phyloP scores from a whole-genome alignment of 2,329 filamentous ascomycete genomes.

The Epicoccum nigrum region DNA sequence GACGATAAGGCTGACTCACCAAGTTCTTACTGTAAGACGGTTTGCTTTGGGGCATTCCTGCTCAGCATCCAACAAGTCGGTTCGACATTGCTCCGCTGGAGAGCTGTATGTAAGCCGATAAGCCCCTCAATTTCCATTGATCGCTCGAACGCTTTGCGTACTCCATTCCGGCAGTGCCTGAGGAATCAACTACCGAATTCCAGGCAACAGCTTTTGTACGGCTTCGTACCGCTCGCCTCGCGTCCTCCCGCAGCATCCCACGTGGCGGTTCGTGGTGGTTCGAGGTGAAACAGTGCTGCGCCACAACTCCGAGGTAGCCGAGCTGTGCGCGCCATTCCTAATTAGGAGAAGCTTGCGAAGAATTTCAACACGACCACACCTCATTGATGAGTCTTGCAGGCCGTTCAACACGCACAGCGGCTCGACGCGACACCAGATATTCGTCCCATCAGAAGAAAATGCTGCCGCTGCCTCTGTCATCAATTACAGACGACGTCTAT shows the following conservation, averaged over 20 bases:
- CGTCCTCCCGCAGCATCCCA: slow-evolving; percentile 6
- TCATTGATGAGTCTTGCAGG: slow-evolving; percentile 17
- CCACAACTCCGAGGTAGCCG: slow-evolving; percentile 4
- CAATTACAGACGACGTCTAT: slow-evolving; percentile 17
- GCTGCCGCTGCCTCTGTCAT: slow-evolving; percentile 17
- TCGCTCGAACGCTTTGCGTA: neutral
- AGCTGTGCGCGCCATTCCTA: slow-evolving; percentile 6
- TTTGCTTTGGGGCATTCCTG: neutral
- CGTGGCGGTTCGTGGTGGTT: neutral
- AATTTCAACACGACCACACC: slow-evolving; percentile 14
- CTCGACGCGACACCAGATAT: slow-evolving; percentile 18
- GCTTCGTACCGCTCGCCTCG: neutral
- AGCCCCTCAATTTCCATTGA: neutral
- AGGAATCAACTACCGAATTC: neutral
- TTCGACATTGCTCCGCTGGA: neutral
- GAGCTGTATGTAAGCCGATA: no score
- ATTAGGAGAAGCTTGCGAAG: slow-evolving; percentile 33
- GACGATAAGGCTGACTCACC: no score
- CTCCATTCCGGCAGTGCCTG: neutral
- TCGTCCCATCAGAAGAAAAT: slow-evolving; percentile 13
- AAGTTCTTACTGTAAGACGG: no score
- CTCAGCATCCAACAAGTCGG: neutral
- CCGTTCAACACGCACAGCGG: slow-evolving; percentile 14
- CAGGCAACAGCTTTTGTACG: slow-evolving; percentile 13
- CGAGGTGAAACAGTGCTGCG: slow-evolving; percentile 7